phyloP scores from a whole-genome alignment of 768 basidiomycete genomes.

The Lanmaoa pseudosensibilis region DNA sequence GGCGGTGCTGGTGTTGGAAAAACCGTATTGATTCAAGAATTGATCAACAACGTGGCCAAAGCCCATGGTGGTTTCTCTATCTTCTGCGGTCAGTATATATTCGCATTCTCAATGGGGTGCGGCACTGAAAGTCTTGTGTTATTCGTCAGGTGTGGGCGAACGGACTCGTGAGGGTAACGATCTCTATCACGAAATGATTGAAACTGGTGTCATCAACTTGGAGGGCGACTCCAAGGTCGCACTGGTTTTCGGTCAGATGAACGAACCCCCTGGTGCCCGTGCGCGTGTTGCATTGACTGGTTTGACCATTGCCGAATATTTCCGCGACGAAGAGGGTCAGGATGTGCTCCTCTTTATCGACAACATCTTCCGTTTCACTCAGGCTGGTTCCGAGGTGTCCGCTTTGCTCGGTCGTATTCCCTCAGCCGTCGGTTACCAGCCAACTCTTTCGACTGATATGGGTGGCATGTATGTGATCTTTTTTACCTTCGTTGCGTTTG shows the following conservation, averaged over 20 bases:
- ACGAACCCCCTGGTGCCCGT: constrained; percentile 99
- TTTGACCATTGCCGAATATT: constrained; percentile 99
- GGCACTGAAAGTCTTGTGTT: constrained; percentile 10
- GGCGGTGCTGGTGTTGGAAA: constrained; percentile 99
- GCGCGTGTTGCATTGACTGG: constrained; percentile 99
- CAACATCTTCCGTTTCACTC: constrained; percentile 99
- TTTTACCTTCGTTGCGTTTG: not conserved
- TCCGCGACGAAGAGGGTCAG: constrained; percentile 99
- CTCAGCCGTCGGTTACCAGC: constrained; percentile 99
- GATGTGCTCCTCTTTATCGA: constrained; percentile 99
- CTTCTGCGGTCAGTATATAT: constrained; percentile 74
- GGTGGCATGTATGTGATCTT: constrained; percentile 84
- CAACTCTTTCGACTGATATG: constrained; percentile 99
- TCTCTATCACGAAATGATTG: constrained; percentile 99
- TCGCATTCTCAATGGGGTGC: not conserved
- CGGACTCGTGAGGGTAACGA: constrained; percentile 99
- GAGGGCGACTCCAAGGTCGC: constrained; percentile 99
- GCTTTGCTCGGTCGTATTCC: constrained; percentile 99
- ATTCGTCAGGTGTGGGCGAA: constrained; percentile 87
- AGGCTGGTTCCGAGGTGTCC: constrained; percentile 99
- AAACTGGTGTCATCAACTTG: constrained; percentile 99
- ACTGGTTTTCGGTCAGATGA: constrained; percentile 99
- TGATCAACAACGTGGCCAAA: constrained; percentile 99
- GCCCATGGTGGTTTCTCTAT: constrained; percentile 99
- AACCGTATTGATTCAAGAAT: constrained; percentile 98